Percentiles rank a stretch among this genome's conserved stretches.
phyloP scores from a whole-genome alignment of 345 rosid genomes.

The Erodium maritimum region DNA sequence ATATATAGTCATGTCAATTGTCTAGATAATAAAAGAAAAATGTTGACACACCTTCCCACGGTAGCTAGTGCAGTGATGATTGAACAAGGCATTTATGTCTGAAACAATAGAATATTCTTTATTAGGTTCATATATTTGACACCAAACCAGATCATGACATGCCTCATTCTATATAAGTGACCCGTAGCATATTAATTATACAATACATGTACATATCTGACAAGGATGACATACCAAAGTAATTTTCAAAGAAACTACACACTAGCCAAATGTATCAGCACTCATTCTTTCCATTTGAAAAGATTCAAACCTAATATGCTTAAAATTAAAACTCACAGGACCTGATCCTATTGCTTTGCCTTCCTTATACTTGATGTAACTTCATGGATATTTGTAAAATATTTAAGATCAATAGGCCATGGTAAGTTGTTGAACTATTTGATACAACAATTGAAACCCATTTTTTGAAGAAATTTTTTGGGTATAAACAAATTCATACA shows the following conservation, averaged over 20 bases:
- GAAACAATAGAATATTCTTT: conserved; percentile 15
- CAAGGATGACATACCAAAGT: too few species aligned
- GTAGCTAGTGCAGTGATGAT: conserved; percentile 51
- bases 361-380: not conserved
- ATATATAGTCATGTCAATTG: not conserved
- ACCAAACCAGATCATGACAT: not conserved
- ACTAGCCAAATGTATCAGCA: too few species aligned
- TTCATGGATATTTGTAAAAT: not conserved
- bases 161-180: not conserved
- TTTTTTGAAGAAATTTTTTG: too few species aligned
- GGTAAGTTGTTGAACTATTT: not conserved
- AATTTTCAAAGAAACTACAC: too few species aligned
- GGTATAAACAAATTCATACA: too few species aligned
- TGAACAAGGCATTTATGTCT: conserved; percentile 79
- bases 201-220: not conserved
- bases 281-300: too few species aligned
- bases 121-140: conserved; percentile 5
- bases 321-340: too few species aligned
- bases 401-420: not conserved
- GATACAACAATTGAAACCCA: too few species aligned
- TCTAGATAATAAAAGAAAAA: conserved; percentile 5
- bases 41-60: conserved; percentile 59
- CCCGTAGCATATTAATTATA: not conserved
- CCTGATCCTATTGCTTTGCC: not conserved
- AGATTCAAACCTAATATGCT: not conserved